Conservation (phyloP, 768 basidiomycete species). For the Naganishia onofrii region DNA sequence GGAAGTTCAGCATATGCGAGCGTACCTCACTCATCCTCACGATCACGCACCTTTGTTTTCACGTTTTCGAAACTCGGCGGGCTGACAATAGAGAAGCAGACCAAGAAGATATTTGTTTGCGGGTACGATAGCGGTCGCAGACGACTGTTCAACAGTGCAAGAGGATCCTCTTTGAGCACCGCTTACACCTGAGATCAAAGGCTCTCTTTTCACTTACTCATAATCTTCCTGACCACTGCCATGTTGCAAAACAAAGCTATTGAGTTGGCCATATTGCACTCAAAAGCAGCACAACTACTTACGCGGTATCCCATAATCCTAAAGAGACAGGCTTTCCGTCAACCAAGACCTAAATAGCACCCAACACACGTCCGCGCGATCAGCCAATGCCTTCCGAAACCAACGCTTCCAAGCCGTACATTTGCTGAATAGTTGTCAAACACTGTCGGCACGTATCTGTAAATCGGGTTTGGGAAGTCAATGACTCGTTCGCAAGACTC, state of each 20-base stretch:
- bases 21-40: background rate
- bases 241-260: background rate
- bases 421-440: slow-evolving; percentile 89
- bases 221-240: slow-evolving; percentile 83
- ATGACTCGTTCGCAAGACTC: background rate
- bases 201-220: slow-evolving; percentile 59
- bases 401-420: background rate
- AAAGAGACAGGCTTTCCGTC: slow-evolving; percentile 88
- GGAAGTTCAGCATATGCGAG: background rate
- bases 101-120: slow-evolving; percentile 96
- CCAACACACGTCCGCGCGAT: background rate
- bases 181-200: background rate
- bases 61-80: slow-evolving; percentile 87
- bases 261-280: background rate
- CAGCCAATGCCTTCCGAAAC: background rate
- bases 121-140: slow-evolving; percentile 80
- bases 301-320: slow-evolving; percentile 95
- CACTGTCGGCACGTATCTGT: slow-evolving; percentile 58
- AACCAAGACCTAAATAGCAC: slow-evolving; percentile 65
- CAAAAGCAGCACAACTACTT: background rate
- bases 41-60: slow-evolving; percentile 53
- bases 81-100: slow-evolving; percentile 91
- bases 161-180: background rate
- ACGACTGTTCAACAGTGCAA: slow-evolving; percentile 33
- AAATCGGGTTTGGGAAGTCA: background rate